Conservation (phyloP, 2,329 filamentous ascomycete genomes). For the Mariannaea sp. region DNA sequence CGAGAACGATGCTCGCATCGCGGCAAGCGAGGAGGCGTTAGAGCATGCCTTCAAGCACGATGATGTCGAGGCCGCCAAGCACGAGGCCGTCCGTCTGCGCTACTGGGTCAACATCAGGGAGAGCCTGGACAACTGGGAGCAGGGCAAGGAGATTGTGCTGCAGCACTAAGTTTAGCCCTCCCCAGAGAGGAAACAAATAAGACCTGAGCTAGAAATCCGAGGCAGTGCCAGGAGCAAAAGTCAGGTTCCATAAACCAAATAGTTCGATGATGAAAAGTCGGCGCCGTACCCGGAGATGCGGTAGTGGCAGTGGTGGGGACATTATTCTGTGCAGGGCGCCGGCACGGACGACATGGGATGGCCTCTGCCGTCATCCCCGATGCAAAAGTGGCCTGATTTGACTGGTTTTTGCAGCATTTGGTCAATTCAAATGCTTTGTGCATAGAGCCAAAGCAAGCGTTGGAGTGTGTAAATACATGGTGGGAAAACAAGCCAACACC, state of each 20-base stretch:
- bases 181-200: not conserved
- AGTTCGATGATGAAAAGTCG: not conserved
- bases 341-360: constrained; percentile 12
- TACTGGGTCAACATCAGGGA: constrained; percentile 93
- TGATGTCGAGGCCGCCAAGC: constrained; percentile 68
- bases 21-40: constrained; percentile 64
- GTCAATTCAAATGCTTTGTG: not conserved
- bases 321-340: not conserved
- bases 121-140: constrained; percentile 82
- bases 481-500: not conserved
- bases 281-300: constrained; percentile 5
- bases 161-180: constrained; percentile 48
- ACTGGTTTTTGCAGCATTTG: constrained; percentile 1
- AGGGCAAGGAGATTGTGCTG: constrained; percentile 65
- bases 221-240: not conserved
- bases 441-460: not conserved
- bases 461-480: not conserved
- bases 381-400: not conserved
- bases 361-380: constrained; percentile 1
- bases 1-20: constrained; percentile 72
- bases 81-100: constrained; percentile 75
- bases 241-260: no score
- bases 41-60: constrained; percentile 68
- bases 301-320: no score
- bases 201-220: not conserved